Base-by-base conservation (phyloP, 2,329 filamentous ascomycete species). In the Alternaria sp. region DNA sequence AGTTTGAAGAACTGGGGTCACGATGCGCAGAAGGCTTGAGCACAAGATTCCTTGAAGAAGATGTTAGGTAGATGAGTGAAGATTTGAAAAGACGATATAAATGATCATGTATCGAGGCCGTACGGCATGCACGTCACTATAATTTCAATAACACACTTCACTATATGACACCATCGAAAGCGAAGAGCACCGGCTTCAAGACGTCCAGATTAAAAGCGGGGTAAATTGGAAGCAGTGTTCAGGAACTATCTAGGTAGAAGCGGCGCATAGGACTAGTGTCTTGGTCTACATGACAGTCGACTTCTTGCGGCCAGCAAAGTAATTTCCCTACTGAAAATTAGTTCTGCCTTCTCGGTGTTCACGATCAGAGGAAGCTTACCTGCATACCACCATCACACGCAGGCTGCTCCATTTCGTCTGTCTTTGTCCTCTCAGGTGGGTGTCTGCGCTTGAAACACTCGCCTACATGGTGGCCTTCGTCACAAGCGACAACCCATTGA, bases 401-500 rank as follows among this genome's bases (percentile, higher is more conserved):
- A 10, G 30, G 20, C 8, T 22, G 27, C n/a, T 50, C 57, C n/a
- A 28, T 53, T 12, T 57, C 46, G 20, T 60, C 58, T 20, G 58
- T 57, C 48, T 53, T 57, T 10, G 54, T 60, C 25, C 58, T 45
- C 58, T 60, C 58, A n/a, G 58, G 58, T 3, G 58, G 70, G 45
- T 70, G 65, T 28, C 65, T 71, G 44, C 84, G 79, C 28, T 87
- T 79, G 82, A 89, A 91, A 14, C 89, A 83, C 78, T 93, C 90
- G 0, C 88, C 87, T n/a, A 94, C 81, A 0, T 85, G 81, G 75
- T 93, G 88, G 0, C 90, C 91, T 44, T 86, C 81, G 27, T 89
- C 84, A 0, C 89, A 88, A 43, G 84, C 78, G 36, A 89, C 83
- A n/a, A 82, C 83, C 92, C 92, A 94, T 14, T 91, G 85, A 0